phyloP scores from a whole-genome alignment of 148 eudicot genomes.

The Fagopyrum homotropicum region DNA sequence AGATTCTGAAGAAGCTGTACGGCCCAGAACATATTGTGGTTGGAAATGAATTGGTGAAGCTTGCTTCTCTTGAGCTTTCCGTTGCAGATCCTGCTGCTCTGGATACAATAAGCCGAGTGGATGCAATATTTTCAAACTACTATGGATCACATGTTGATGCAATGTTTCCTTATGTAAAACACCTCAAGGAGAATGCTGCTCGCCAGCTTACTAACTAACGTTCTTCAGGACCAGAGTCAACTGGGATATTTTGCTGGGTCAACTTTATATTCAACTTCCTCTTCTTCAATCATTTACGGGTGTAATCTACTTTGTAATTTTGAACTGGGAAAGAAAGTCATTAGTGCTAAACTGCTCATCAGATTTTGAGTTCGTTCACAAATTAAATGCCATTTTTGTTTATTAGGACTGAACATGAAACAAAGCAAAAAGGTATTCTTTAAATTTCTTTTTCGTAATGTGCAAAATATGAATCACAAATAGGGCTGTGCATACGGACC shows the following conservation, averaged over 20 bases:
- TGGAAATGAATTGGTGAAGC: constrained; percentile 79
- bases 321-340: too few species aligned
- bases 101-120: constrained; percentile 32
- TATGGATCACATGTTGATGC: constrained; percentile 61
- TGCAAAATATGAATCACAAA: too few species aligned
- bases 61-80: constrained; percentile 60
- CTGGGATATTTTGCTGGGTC: background rate
- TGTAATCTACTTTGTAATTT: background rate
- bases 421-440: too few species aligned
- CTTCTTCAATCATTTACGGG: background rate
- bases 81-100: constrained; percentile 31
- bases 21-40: constrained; percentile 54
- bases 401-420: too few species aligned
- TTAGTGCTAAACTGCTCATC: too few species aligned
- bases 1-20: constrained; percentile 82
- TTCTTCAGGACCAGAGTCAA: background rate
- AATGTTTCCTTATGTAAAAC: constrained; percentile 48
- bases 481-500: too few species aligned
- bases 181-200: constrained; percentile 32
- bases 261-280: background rate
- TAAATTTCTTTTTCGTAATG: too few species aligned
- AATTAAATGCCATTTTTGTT: too few species aligned
- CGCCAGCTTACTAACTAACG: constrained; percentile 15
- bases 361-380: too few species aligned
- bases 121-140: constrained; percentile 45